phyloP scores from a whole-genome alignment of 2,329 filamentous ascomycete genomes.

The Calonectria pauciramosa region DNA sequence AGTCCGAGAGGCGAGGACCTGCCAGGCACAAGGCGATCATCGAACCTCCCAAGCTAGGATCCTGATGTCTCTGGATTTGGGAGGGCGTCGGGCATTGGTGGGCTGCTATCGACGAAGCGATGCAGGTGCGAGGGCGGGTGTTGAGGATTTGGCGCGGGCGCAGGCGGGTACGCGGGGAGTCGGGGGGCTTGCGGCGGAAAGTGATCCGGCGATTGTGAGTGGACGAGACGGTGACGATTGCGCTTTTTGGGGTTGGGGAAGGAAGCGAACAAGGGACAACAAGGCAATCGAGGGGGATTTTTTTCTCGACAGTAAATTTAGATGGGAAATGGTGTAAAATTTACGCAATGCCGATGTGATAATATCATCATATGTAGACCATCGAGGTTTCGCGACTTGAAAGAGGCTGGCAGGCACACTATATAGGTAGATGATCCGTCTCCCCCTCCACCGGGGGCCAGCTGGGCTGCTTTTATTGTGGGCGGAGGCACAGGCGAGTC shows the following conservation, averaged over 20 bases:
- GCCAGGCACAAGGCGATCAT: slow-evolving; percentile 3
- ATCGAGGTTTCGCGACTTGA: not conserved
- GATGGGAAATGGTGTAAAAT: not conserved
- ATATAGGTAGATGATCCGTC: not conserved
- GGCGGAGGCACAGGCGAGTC: not conserved
- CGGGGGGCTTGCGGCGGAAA: not conserved
- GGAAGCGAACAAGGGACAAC: not conserved
- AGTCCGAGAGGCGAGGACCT: not conserved
- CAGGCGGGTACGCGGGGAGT: slow-evolving; percentile 5
- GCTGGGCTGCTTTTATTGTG: not conserved
- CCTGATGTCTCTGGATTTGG: not conserved
- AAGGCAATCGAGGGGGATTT: not conserved
- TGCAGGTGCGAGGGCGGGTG: not conserved
- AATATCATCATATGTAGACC: not conserved
- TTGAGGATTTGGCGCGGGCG: not conserved
- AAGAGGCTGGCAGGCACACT: not conserved
- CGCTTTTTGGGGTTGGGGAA: not conserved
- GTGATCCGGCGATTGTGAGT: not conserved
- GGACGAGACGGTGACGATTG: not conserved
- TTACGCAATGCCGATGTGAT: not conserved
- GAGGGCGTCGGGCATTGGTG: not conserved
- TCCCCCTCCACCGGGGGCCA: not conserved
- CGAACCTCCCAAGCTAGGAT: not conserved
- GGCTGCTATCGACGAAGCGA: not conserved
- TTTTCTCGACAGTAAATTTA: not conserved